A percentile compares a stretch with the other conserved stretches of the same genome.
phyloP scores from a whole-genome alignment of 768 basidiomycete genomes.

The Agrocybe chaxingu region DNA sequence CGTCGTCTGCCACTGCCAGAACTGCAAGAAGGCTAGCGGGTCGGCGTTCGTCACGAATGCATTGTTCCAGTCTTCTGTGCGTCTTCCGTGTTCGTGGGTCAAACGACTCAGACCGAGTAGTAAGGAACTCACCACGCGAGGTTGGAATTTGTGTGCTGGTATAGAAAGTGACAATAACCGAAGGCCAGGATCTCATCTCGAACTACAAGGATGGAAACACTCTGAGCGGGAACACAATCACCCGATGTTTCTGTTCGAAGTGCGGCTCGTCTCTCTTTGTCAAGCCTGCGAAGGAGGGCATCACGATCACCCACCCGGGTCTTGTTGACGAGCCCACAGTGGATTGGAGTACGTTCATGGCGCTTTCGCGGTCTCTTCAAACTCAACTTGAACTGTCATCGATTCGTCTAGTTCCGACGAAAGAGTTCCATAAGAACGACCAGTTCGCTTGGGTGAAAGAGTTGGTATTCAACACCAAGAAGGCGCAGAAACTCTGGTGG shows the following conservation, averaged over 20 bases:
- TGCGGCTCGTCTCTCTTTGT: conserved; percentile 27
- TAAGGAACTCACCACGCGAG: too few species aligned
- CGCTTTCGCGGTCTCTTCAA: neutral
- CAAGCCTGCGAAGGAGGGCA: conserved; percentile 14
- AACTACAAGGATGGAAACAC: conserved; percentile 23
- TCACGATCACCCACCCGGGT: conserved; percentile 20
- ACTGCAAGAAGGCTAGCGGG: conserved; percentile 30
- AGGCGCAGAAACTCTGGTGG: conserved; percentile 6
- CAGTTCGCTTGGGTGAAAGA: conserved; percentile 21
- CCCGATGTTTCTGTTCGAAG: conserved; percentile 26
- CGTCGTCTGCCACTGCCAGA: conserved; percentile 28
- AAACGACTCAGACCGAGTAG: neutral
- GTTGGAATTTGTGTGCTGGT: neutral
- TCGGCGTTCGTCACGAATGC: conserved; percentile 30
- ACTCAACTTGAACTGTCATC: neutral
- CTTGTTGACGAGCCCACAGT: conserved; percentile 18
- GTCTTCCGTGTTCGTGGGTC: neutral
- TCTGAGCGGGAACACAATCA: conserved; percentile 21
- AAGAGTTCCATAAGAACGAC: conserved; percentile 12
- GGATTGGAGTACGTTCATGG: neutral
- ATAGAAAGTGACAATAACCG: conserved; percentile 20
- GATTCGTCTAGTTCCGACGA: conserved; percentile 19
- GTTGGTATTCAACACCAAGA: conserved; percentile 13
- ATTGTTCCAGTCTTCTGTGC: conserved; percentile 26
- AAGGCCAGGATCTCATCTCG: conserved; percentile 21